Evolutionary conservation across 164 flowering plant genomes (phyloP), one percentile per base, ranked within the genome.

Genomic region (Pachysandra terminalis): DNA sequence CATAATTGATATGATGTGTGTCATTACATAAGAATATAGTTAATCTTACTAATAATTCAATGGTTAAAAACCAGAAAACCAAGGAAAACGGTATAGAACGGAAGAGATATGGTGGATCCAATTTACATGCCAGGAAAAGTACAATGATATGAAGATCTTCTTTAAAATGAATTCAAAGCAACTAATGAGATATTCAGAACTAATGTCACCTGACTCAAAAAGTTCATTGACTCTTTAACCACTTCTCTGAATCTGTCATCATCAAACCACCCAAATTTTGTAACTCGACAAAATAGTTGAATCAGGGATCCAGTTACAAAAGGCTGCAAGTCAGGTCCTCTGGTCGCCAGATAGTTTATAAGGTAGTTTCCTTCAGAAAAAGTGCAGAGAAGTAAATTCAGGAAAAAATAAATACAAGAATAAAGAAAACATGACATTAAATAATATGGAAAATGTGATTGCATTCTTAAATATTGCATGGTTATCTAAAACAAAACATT

Each of bases 201-300:
- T 56, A 19, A 28, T 27, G 40, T 70, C 78, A 92, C 98, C 98
- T 92, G 98, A 75, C 76, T 84, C 81, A 92, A 83, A 79, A 95
- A 95, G 80, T 84, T 85, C 63, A 77, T 87, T 1, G 96, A 82
- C 66, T 95, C 99, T 65, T 86, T 89, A 21, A 90, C 96, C 45
- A 87, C 80, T 19, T 90, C 98, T 61, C 87, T 85, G 74, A 95
- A 90, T 79, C 87, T 81, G 74, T 95, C 99, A 82, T 95, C 98
- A 73, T 92, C 96, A 71, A 89, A 83, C 99, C 99, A 95, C 17
- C 98, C 99, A 75, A 92, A 90, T 79, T 95, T 95, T 35, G 98
- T 90, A 28, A 95, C 77, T 49, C 99, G 89, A 59, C 95, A 92
- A 53, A 95, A 77, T 14, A 95, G 88, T 55, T 89, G 98, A 77